Evolutionary conservation across 1,284 basidiomycete genomes (phyloP), one percentile per base, ranked within the genome.

Genomic region (Coniferiporia sulphurascens): DNA sequence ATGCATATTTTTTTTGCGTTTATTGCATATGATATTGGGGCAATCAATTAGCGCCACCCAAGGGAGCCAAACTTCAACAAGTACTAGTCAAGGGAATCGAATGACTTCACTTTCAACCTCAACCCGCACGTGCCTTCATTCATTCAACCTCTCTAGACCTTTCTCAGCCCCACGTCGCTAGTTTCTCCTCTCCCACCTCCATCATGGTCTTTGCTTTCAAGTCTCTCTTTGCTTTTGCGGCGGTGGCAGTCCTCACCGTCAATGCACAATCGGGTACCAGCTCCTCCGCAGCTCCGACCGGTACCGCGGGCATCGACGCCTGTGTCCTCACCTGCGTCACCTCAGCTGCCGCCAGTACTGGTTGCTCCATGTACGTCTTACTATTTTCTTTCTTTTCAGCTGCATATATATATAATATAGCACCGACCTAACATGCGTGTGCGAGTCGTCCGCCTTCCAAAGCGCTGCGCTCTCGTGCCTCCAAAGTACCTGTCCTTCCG

Each of bases 381-480:
- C 35, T 10, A 34, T 21, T n/a, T 27, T 13, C 22, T n/a, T n/a
- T 34, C 7, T 13, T 15, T 17, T 12, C 3, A 8, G 10, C 38
- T 15, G 22, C 13, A 15, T 17, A 15, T 3, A 13, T 21, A 44
- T 21, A 15, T 10, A 9, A 15, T 54, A 41, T 38, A 54, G 52
- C 22, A 45, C 52, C 9, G 52, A 54, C 41, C 35, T 54, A 27
- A 8, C n/a, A 9, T 69, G 70, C 61, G 62, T 74, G 60, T 74
- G 72, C 61, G 63, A 66, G 12, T 66, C 63, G 19, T 52, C 62
- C 2, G 48, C 58, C 5, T 72, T 72, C 71, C 67, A 70, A 63
- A 65, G 61, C 41, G 59, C 56, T 21, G 68, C 69, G 21, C 58
- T 56, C 1, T 48, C 66, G 4, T 73, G 72, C 65, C 63, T 66